These are phyloP conservation scores for Phlebiopsis flavidoalba DNA, from an alignment of 768 basidiomycete genomes.

Conservation along the genomic window DNA sequence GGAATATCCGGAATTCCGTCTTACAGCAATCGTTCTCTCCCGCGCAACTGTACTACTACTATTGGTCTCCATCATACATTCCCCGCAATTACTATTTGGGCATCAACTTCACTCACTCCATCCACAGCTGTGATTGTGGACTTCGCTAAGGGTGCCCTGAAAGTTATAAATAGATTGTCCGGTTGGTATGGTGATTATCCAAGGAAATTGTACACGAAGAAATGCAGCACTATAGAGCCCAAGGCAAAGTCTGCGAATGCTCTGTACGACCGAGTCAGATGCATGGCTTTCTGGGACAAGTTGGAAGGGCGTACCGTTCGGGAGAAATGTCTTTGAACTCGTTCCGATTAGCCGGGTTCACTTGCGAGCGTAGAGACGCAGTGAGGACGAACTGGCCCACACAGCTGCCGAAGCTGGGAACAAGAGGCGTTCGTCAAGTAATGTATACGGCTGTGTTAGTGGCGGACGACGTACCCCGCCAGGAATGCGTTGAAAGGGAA, in stretches of 20 bases:
- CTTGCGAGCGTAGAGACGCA: constrained; percentile 87
- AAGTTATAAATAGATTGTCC: background rate
- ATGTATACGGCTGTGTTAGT: background rate
- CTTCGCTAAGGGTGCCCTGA: background rate
- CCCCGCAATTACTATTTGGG: background rate
- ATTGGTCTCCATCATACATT: background rate
- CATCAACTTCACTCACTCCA: background rate
- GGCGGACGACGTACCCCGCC: constrained; percentile 64
- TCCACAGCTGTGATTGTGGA: too few relatives aligned
- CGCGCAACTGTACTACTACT: background rate
- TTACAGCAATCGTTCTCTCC: background rate
- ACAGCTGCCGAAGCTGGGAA: constrained; percentile 76
- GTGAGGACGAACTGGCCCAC: constrained; percentile 97
- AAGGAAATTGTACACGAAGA: constrained; percentile 98
- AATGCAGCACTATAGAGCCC: constrained; percentile 94
- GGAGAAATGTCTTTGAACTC: constrained; percentile 91
- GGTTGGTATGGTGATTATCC: constrained; percentile 43
- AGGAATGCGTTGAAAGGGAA: constrained; percentile 98
- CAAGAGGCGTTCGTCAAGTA: background rate
- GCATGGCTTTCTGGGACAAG: background rate
- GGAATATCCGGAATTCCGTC: background rate
- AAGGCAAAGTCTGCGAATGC: constrained; percentile 96
- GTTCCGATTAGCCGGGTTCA: constrained; percentile 76
- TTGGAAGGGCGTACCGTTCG: constrained; percentile 56
- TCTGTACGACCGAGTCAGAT: constrained; percentile 35